Base-by-base conservation (phyloP, 257 asterid genomes). In the Henckelia pumila region DNA sequence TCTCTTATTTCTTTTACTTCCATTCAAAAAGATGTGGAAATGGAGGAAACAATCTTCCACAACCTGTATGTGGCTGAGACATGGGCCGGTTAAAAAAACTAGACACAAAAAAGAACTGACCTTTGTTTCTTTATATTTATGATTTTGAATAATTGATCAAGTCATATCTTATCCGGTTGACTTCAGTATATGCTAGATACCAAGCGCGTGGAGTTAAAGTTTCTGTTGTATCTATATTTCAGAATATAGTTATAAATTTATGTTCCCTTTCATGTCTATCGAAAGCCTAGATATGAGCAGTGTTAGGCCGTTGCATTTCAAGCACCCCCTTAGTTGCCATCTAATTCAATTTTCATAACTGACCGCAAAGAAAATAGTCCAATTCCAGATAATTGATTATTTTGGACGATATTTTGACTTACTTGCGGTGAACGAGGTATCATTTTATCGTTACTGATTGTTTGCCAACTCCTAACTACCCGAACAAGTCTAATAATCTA, bases 91-190 rank as follows among this genome's bases (percentile, higher is more conserved):
- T n/a, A n/a, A 60, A 65, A 26, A 59, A 55, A 59, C 10, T 5
- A 50, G 29, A 16, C 17, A 14, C 6, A 60, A 60, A 40, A 47
- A 47, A 21, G 17, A 37, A 47, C 2, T 47, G 55, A 5, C 55
- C 16, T 47, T 16, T 16, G 21, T 47, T 47, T 47, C 17, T 47
- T 3, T 47, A 44, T 37, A 10, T 10, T 1, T 16, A 1, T 44
- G 24, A 40, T 61, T 58, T 23, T 19, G 63, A 58, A 25, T 55
- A 10, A 26, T 56, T 13, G 63, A 68, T 17, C 55, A 55, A 32
- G 50, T 49, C 26, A 55, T 22, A 23, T 67, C 17, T 49, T 67
- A 0, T 62, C 17, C 8, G 24, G 26, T 56, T 13, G 55, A 30
- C 14, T 56, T 11, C 50, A 33, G 20, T 47, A 47, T 47, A 47